phyloP scores from a whole-genome alignment of 345 rosid species.

The Corchorus capsularis region DNA sequence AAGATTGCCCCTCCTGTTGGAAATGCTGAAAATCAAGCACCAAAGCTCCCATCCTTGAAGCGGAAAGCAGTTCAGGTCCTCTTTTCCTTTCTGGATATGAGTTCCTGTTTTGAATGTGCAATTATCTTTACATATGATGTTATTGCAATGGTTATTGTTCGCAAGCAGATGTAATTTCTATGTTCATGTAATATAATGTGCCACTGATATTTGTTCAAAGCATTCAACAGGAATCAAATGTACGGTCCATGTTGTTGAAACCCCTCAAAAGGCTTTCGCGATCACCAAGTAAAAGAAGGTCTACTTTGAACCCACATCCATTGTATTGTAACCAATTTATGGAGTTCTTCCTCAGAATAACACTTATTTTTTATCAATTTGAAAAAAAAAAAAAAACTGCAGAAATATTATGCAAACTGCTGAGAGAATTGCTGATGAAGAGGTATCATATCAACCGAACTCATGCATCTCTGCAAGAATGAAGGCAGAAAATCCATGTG shows the following conservation, averaged over 20 bases:
- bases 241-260: slow-evolving; percentile 32
- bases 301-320: background rate
- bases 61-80: slow-evolving; percentile 68
- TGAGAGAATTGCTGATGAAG: slow-evolving; percentile 35
- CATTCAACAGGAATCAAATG: slow-evolving; percentile 51
- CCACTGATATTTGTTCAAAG: slow-evolving; percentile 1
- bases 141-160: slow-evolving; percentile 7
- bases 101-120: background rate
- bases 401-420: slow-evolving; percentile 38
- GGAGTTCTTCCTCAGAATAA: slow-evolving; percentile 1
- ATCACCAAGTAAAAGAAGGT: slow-evolving; percentile 72
- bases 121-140: background rate
- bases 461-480: slow-evolving; percentile 3
- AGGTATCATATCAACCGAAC: slow-evolving; percentile 41
- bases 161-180: slow-evolving; percentile 14
- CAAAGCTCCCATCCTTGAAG: slow-evolving; percentile 52
- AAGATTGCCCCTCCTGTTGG: slow-evolving; percentile 31
- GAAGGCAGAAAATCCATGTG: slow-evolving; percentile 1
- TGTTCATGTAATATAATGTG: background rate
- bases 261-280: slow-evolving; percentile 60
- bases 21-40: slow-evolving; percentile 36
- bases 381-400: slow-evolving; percentile 20
- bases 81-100: slow-evolving; percentile 9
- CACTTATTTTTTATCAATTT: slow-evolving; percentile 1
- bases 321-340: slow-evolving; percentile 12